Evolutionary conservation across 805 yeast species (phyloP).

Genomic region (Metschnikowia sp.): DNA sequence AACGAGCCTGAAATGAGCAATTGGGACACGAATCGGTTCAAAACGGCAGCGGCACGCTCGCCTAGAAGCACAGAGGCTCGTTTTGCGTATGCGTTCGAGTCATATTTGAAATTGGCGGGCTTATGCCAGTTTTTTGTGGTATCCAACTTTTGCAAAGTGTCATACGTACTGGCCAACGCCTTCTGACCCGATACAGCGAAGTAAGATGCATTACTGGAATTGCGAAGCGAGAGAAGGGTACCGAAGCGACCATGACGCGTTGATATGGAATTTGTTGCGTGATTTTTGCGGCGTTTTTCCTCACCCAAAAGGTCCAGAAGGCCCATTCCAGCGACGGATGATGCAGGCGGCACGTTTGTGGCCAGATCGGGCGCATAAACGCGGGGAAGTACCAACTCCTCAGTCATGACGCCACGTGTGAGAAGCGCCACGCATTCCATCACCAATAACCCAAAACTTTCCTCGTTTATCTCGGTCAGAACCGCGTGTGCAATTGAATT

Average conservation of each 20-base stretch:
- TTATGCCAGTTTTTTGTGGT: slow-evolving; percentile 62
- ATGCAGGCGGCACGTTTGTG: slow-evolving; percentile 17
- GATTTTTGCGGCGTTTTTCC: slow-evolving; percentile 54
- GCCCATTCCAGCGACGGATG: slow-evolving; percentile 37
- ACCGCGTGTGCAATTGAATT: slow-evolving; percentile 68
- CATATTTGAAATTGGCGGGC: slow-evolving; percentile 35
- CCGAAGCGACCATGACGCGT: slow-evolving; percentile 92
- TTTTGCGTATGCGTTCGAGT: slow-evolving; percentile 35
- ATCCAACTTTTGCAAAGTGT: slow-evolving; percentile 65
- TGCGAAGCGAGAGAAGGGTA: slow-evolving; percentile 69
- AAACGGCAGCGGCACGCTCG: slow-evolving; percentile 28
- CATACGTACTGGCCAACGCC: slow-evolving; percentile 48
- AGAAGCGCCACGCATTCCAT: slow-evolving; percentile 69
- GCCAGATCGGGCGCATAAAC: slow-evolving; percentile 3
- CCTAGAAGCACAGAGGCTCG: slow-evolving; percentile 27
- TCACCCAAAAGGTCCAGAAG: slow-evolving; percentile 51
- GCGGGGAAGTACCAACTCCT: slow-evolving; percentile 1
- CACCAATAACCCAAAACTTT: slow-evolving; percentile 56
- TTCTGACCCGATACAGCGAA: slow-evolving; percentile 71
- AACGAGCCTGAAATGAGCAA: slow-evolving; percentile 70
- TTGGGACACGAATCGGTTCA: slow-evolving; percentile 46
- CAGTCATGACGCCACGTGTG: slow-evolving; percentile 46
- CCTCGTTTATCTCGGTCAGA: slow-evolving; percentile 59
- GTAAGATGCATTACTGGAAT: slow-evolving; percentile 51
- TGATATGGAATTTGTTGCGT: slow-evolving; percentile 49